phyloP scores from a whole-genome alignment of 1,284 basidiomycete genomes.

The Xanthoconium separans region DNA sequence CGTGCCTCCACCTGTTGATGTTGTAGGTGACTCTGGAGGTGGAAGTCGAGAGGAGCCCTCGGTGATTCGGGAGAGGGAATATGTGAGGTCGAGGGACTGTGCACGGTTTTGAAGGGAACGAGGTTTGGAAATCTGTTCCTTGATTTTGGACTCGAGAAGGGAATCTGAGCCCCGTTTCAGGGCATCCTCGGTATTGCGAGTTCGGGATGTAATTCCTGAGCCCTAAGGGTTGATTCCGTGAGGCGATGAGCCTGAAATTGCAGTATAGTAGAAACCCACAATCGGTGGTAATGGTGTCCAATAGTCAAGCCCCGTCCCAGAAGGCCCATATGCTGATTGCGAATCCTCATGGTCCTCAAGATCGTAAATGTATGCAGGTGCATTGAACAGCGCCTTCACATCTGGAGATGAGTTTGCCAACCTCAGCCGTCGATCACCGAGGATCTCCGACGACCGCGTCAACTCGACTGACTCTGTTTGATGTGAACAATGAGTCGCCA shows the following conservation, averaged over 20 bases:
- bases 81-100: constrained; percentile 77
- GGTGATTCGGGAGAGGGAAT: constrained; percentile 73
- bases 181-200: constrained; percentile 68
- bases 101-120: constrained; percentile 76
- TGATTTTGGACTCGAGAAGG: constrained; percentile 81
- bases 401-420: constrained; percentile 89
- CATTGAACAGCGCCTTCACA: constrained; percentile 93
- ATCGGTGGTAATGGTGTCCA: constrained; percentile 79
- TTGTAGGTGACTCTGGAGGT: constrained; percentile 74
- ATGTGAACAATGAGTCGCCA: constrained; percentile 14
- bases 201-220: constrained; percentile 61
- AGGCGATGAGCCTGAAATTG: constrained; percentile 21
- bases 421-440: constrained; percentile 75
- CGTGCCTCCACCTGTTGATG: constrained; percentile 63
- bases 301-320: constrained; percentile 51
- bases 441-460: constrained; percentile 65
- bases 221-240: constrained; percentile 41
- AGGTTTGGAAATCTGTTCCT: constrained; percentile 73
- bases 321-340: constrained; percentile 52
- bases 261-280: constrained; percentile 42
- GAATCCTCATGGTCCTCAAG: constrained; percentile 69
- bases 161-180: constrained; percentile 87
- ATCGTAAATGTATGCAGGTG: constrained; percentile 73
- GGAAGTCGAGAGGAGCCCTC: constrained; percentile 60
- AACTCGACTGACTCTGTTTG: constrained; percentile 70